These are phyloP conservation scores for Malus asiatica DNA, from an alignment of 306 rosid species.

Conservation along the genomic window DNA sequence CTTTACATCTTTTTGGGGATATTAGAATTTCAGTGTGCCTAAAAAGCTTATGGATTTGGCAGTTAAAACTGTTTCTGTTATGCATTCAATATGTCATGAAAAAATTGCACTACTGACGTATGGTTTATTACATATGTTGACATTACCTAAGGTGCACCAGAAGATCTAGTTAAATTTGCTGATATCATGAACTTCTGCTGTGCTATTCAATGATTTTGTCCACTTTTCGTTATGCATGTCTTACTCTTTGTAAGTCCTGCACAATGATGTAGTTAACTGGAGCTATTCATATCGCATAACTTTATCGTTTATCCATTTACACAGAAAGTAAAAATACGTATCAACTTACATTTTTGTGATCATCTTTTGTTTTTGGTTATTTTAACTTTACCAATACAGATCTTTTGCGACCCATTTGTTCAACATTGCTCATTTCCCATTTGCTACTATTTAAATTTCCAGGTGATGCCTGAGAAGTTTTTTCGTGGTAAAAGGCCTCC, in stretches of 20 bases:
- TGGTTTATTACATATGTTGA: neutral
- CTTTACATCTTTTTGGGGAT: neutral
- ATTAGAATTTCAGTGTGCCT: neutral
- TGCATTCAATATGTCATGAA: neutral
- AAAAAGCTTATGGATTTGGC: neutral
- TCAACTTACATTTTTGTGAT: neutral
- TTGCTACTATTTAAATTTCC: conserved; percentile 19
- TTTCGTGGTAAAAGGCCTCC: conserved; percentile 68
- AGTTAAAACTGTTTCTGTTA: neutral
- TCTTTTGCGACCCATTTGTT: conserved; percentile 8
- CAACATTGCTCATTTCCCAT: conserved; percentile 21
- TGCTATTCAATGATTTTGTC: neutral
- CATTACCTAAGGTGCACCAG: neutral
- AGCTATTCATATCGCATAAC: neutral
- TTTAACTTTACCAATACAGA: neutral
- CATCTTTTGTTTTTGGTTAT: neutral
- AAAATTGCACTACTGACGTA: neutral
- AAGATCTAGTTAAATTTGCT: neutral
- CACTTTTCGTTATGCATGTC: neutral
- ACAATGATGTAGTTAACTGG: neutral
- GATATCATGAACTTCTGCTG: neutral
- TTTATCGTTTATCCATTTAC: neutral
- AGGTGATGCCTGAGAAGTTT: conserved; percentile 89
- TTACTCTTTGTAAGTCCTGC: neutral
- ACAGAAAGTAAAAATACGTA: neutral